Base-by-base conservation (phyloP, 192 early-diverging fungal genomes). In the Backusella australiensis region DNA sequence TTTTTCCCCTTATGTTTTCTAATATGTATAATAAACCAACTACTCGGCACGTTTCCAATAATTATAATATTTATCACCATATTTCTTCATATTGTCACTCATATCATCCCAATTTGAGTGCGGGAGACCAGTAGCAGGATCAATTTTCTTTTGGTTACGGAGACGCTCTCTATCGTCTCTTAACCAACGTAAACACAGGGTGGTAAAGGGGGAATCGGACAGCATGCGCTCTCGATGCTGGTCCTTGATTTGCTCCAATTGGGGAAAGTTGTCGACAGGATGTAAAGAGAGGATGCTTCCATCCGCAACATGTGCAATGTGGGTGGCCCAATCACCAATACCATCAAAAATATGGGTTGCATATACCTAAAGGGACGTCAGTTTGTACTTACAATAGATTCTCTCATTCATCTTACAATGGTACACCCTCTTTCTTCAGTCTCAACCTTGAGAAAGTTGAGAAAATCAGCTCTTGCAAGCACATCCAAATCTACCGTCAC, bases 331-430 rank as follows among this genome's bases (percentile, higher is more conserved):
- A 11, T 86, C 85, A 69, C 89, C 89, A 1, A 86, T 81, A 44
- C 91, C 91, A 84, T 94, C 93, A 78, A 94, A 94, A 74, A 94
- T 94, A 79, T 94, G 93, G 8, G 93, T 94, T 15, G 93, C 93
- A 79, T 94, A 94, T 0, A 84, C 66, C 83, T 82, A 67, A 9
- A 23, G 38, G 9, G 0, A 11, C 6, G 38, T 39, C 38, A 39
- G 38, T 39, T 0, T 32, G 0, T 32, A 32, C 32, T 11, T 12
- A 3, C 38, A 39, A 39, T 32, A 3, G 32, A 32, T 32, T 1
- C 19, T 14, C n/a, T 23, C 26, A n/a, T 4, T 21, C 6, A 42
- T 21, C 78, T 77, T 67, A 94, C 78, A 46, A 94, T 90, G 4
- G 93, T 90, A 6, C 89, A 90, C 26, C 78, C 78, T 41, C 92